phyloP scores from a whole-genome alignment of 345 rosid species.

The Barbarea vulgaris region DNA sequence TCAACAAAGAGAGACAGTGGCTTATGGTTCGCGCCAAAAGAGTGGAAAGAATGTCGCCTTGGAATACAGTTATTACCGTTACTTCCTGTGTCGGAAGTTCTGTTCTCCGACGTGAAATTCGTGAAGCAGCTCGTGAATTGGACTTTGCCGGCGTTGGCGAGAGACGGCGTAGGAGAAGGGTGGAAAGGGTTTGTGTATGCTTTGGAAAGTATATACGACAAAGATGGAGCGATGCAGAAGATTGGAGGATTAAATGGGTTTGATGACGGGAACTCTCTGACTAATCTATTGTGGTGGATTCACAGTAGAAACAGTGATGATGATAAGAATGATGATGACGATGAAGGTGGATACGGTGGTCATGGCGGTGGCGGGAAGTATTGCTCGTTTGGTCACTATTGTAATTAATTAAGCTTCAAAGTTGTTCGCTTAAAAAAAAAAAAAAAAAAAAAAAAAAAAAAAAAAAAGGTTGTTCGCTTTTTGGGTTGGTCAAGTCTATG shows the following conservation, averaged over 20 bases:
- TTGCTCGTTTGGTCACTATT: slow-evolving; percentile 74
- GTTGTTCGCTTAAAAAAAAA: background rate
- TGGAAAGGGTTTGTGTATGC: slow-evolving; percentile 94
- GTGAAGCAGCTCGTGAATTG: slow-evolving; percentile 73
- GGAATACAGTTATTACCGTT: slow-evolving; percentile 87
- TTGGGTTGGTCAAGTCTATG: background rate
- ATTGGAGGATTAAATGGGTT: slow-evolving; percentile 52
- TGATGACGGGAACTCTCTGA: slow-evolving; percentile 82
- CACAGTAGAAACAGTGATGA: slow-evolving; percentile 60
- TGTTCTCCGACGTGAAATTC: slow-evolving; percentile 67
- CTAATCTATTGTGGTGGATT: slow-evolving; percentile 91
- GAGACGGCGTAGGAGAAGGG: slow-evolving; percentile 81
- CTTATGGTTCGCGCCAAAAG: slow-evolving; percentile 89
- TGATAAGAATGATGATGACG: slow-evolving; percentile 33
- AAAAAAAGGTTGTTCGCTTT: background rate
- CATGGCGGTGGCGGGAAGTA: slow-evolving; percentile 57
- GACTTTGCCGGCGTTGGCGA: slow-evolving; percentile 68
- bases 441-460: too few species aligned
- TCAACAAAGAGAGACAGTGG: slow-evolving; percentile 87
- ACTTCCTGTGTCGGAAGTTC: slow-evolving; percentile 66
- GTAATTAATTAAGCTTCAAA: slow-evolving; percentile 55
- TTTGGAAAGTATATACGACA: slow-evolving; percentile 72
- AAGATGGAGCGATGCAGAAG: slow-evolving; percentile 67
- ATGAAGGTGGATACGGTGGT: slow-evolving; percentile 16
- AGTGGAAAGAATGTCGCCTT: slow-evolving; percentile 76